Conservation (phyloP, 768 basidiomycete species). For the Amanita subjunquillea region DNA sequence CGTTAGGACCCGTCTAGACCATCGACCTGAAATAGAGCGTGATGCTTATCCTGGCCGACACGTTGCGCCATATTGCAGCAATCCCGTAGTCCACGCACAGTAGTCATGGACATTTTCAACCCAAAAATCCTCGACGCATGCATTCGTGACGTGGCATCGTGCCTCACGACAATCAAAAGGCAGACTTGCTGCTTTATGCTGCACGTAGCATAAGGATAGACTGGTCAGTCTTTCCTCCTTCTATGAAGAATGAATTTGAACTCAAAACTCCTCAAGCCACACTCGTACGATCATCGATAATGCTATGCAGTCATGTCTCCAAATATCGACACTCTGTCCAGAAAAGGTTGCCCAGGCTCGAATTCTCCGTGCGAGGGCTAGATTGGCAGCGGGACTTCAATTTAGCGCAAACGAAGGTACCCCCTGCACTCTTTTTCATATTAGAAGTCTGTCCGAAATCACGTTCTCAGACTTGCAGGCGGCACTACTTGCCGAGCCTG, state of each 20-base stretch:
- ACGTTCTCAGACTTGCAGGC: conserved; percentile 49
- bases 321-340: conserved; percentile 40
- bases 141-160: conserved; percentile 54
- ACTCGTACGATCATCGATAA: conserved; percentile 62
- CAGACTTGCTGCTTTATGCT: conserved; percentile 66
- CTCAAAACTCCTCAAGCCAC: conserved; percentile 21
- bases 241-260: conserved; percentile 3
- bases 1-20: not conserved
- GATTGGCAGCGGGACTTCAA: conserved; percentile 48
- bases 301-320: conserved; percentile 61
- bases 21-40: not conserved
- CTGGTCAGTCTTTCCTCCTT: conserved; percentile 31
- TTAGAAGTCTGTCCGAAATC: not conserved
- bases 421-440: conserved; percentile 2
- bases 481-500: conserved; percentile 52
- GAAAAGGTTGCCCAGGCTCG: conserved; percentile 49
- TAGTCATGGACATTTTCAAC: conserved; percentile 56
- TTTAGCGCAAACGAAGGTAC: conserved; percentile 60
- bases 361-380: conserved; percentile 55
- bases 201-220: conserved; percentile 72
- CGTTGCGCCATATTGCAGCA: not conserved
- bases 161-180: conserved; percentile 56
- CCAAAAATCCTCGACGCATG: conserved; percentile 70
- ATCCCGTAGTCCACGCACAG: not conserved
- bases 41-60: not conserved